Evolutionary conservation across 768 basidiomycete species (phyloP), one percentile per base, ranked within the genome.

Genomic region (Pleurotus tuber-regium): DNA sequence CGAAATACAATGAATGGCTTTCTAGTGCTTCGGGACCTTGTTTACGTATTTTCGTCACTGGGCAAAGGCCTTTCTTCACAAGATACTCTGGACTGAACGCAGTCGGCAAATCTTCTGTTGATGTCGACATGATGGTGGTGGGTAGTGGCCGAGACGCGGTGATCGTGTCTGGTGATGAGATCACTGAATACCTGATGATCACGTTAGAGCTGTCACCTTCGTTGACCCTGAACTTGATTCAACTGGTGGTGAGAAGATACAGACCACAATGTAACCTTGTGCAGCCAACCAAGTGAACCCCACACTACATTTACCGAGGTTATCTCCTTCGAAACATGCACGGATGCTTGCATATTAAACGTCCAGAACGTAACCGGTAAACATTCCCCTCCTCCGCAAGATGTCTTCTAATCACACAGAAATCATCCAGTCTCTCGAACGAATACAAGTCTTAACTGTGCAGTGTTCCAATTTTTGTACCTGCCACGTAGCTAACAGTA

Each of bases 1-100:
- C 88, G 55, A 77, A 92, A 65, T 92, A 93, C 2, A 92, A 70
- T 1, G 86, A 87, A 60, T 89, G 87, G 43, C 79, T 83, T 60
- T 87, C 79, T 2, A 83, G 54, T 0, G 75, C 65, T 44, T 74
- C 68, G 2, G 65, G 65, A n/a, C 65, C 70, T 57, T 80, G 75
- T 12, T 71, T 66, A 23, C 73, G 72, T 4, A 82, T 67, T 24
- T 71, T 60, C 1, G 82, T 82, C 12, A 90, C 83, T 2, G 86
- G 87, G 61, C 88, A 92, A n/a, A 89, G 73, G 5, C 90, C 90
- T 44, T 84, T 85, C 26, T 30, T 38, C 12, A 50, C 49, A 1
- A 38, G 39, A 41, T 18, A 39, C 9, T 38, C 35, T 9, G 33
- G 24, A 11, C 28, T 36, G 36, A 50, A 50, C n/a, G 26, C 26